A percentile compares a stretch with the other conserved stretches of the same genome.
Conservation (phyloP, 768 basidiomycete species). For the Tricholoma matsutake region DNA sequence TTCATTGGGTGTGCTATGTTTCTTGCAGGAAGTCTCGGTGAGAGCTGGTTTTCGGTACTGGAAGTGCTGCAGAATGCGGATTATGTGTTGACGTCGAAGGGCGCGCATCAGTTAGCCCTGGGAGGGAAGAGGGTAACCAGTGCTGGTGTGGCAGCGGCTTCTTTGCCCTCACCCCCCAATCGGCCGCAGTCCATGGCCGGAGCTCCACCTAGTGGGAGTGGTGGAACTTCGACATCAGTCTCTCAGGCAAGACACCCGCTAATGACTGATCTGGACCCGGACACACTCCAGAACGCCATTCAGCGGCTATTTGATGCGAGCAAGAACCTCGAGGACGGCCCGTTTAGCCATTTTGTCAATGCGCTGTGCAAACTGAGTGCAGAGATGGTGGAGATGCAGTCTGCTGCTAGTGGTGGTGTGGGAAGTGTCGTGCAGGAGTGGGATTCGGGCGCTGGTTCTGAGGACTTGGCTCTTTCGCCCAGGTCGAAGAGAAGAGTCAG, state of each 20-base stretch:
- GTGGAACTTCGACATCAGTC: constrained; percentile 29
- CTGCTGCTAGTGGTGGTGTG: constrained; percentile 25
- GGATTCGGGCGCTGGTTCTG: constrained; percentile 31
- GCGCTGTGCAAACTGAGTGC: constrained; percentile 84
- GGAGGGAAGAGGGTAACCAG: constrained; percentile 31
- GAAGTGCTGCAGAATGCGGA: constrained; percentile 95
- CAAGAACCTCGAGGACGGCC: constrained; percentile 76
- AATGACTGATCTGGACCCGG: constrained; percentile 69
- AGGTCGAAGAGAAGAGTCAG: constrained; percentile 64
- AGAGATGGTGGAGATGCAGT: constrained; percentile 93
- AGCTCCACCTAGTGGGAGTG: constrained; percentile 28
- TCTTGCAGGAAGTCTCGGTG: constrained; percentile 81
- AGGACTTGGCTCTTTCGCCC: constrained; percentile 41
- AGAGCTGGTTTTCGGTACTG: constrained; percentile 88
- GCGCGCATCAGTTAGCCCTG: constrained; percentile 28
- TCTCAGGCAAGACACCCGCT: constrained; percentile 51
- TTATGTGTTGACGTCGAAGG: constrained; percentile 76
- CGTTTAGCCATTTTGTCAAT: constrained; percentile 72
- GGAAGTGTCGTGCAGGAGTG: constrained; percentile 27
- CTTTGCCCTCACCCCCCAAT: background rate
- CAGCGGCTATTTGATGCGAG: constrained; percentile 86
- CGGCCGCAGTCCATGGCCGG: constrained; percentile 14
- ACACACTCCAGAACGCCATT: constrained; percentile 69
- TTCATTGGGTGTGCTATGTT: constrained; percentile 74
- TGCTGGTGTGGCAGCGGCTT: constrained; percentile 24